Percentiles rank a stretch among this genome's conserved stretches.
These are phyloP conservation scores for Kuraishia borneana DNA, from an alignment of 805 yeast genomes.

Conservation along the genomic window DNA sequence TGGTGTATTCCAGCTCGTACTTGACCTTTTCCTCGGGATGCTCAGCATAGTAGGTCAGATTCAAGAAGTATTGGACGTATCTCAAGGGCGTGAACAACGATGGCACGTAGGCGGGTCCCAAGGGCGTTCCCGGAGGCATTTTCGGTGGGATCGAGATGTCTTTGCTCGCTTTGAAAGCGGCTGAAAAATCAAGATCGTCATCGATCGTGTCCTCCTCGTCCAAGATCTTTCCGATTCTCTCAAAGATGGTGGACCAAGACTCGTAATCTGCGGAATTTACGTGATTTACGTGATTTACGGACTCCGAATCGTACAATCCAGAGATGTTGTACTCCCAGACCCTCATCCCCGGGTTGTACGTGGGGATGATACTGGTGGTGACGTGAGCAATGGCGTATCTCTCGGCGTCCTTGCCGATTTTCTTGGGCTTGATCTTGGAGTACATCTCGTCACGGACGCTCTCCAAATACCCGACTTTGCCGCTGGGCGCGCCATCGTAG, in stretches of 20 bases:
- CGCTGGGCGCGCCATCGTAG: constrained; percentile 56
- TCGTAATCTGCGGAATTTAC: background rate
- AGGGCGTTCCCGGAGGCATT: constrained; percentile 38
- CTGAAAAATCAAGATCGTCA: constrained; percentile 5
- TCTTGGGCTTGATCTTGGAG: constrained; percentile 32
- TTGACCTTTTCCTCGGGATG: constrained; percentile 31
- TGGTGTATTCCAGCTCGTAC: constrained; percentile 58
- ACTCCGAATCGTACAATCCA: constrained; percentile 23
- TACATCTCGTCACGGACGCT: constrained; percentile 41
- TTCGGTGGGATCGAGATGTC: constrained; percentile 56
- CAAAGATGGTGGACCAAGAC: background rate
- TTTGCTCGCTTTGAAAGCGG: constrained; percentile 5
- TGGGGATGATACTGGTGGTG: constrained; percentile 69
- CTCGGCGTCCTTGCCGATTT: constrained; percentile 33
- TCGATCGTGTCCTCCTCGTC: constrained; percentile 3
- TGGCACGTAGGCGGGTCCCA: constrained; percentile 70
- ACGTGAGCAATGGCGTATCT: constrained; percentile 63
- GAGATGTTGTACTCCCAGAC: constrained; percentile 81
- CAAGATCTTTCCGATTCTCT: background rate
- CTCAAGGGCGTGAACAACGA: constrained; percentile 65
- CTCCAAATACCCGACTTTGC: constrained; percentile 55
- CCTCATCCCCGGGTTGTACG: constrained; percentile 73
- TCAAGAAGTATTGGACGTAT: constrained; percentile 68
- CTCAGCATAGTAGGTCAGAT: constrained; percentile 31
- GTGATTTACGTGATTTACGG: constrained; percentile 3